phyloP scores from a whole-genome alignment of 441 rosid species.

The Hura crepitans region DNA sequence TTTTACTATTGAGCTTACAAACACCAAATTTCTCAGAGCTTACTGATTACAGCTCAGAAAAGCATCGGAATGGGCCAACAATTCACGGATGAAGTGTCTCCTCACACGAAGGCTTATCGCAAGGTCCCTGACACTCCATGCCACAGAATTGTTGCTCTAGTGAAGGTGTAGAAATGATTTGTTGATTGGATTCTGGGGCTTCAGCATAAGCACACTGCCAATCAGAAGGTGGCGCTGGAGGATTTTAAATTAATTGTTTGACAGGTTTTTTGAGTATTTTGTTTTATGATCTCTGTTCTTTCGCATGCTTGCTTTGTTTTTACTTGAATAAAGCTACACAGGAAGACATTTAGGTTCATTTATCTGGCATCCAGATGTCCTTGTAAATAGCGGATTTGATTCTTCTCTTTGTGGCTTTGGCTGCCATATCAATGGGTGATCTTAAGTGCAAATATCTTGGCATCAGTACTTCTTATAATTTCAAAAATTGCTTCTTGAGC shows the following conservation, averaged over 20 bases:
- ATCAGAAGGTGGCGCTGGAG: neutral
- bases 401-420: neutral
- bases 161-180: neutral
- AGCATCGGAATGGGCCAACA: neutral
- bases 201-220: neutral
- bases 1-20: neutral
- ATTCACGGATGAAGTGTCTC: neutral
- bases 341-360: neutral
- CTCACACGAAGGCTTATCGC: neutral
- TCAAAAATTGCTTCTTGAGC: neutral
- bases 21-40: neutral
- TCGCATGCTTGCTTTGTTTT: neutral
- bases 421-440: neutral
- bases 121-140: neutral
- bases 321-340: neutral
- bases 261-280: neutral
- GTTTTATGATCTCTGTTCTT: neutral
- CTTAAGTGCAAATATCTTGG: neutral
- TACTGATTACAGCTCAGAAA: neutral
- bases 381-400: neutral
- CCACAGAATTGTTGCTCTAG: slow-evolving; percentile 3
- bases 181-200: neutral
- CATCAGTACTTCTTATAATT: neutral
- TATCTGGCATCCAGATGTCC: neutral
- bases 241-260: neutral